These are phyloP conservation scores for Trichosporon asahii DNA, from an alignment of 1,284 basidiomycete species.

Conservation along the genomic window DNA sequence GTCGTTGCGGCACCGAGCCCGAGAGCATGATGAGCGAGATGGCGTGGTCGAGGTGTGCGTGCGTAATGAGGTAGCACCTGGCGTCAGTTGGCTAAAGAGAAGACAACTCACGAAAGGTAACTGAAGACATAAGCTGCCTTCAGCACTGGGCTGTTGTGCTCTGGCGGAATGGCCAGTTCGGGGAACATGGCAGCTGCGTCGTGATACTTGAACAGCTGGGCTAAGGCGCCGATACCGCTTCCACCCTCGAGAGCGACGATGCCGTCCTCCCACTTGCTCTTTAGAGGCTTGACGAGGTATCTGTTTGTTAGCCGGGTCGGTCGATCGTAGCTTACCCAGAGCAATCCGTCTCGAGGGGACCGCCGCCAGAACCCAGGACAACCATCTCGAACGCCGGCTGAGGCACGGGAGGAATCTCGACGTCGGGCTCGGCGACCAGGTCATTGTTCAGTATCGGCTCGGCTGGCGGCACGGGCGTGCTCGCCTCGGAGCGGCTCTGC, in stretches of 20 bases:
- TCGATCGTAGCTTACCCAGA: constrained; percentile 38
- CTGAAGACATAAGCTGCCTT: constrained; percentile 50
- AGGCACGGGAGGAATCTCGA: neutral
- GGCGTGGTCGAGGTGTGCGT: constrained; percentile 50
- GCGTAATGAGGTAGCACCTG: constrained; percentile 46
- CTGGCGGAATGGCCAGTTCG: constrained; percentile 33
- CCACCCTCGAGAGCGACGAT: constrained; percentile 45
- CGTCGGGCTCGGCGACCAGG: neutral
- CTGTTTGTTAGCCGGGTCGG: constrained; percentile 16
- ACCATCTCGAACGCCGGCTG: constrained; percentile 47
- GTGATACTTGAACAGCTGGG: constrained; percentile 26
- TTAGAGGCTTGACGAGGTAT: constrained; percentile 45
- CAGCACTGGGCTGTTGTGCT: constrained; percentile 41
- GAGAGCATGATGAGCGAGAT: constrained; percentile 47
- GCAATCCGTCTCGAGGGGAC: constrained; percentile 50
- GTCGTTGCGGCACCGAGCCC: constrained; percentile 35
- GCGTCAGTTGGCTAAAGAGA: no score
- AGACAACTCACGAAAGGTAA: constrained; percentile 34
- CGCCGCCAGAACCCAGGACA: constrained; percentile 50
- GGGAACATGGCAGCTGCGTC: constrained; percentile 34
- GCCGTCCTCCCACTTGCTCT: constrained; percentile 46
- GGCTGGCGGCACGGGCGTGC: neutral
- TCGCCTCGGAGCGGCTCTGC: neutral
- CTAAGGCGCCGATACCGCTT: constrained; percentile 48
- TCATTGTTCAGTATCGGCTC: neutral